phyloP scores from a whole-genome alignment of 257 asterid species.

The Petunia secreta region DNA sequence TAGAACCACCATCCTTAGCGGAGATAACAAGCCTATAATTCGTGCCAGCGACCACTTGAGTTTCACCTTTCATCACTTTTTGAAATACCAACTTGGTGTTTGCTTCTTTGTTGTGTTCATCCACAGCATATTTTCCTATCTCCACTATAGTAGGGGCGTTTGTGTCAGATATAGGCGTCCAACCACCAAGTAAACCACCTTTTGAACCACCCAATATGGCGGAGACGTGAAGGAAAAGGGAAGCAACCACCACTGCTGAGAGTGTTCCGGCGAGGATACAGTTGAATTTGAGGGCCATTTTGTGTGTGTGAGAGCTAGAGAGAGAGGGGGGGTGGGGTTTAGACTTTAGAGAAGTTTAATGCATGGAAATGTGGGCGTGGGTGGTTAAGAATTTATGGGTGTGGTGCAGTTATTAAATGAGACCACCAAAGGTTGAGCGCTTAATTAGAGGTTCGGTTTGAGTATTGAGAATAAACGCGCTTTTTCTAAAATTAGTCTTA shows the following conservation, averaged over 20 bases:
- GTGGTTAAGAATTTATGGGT: not conserved
- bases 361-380: not conserved
- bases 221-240: slow-evolving; percentile 17
- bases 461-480: too few relatives aligned
- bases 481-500: too few relatives aligned
- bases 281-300: slow-evolving; percentile 36
- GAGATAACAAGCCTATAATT: slow-evolving; percentile 42
- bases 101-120: slow-evolving; percentile 40
- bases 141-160: slow-evolving; percentile 34
- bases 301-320: not conserved
- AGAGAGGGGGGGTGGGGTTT: not conserved
- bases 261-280: not conserved
- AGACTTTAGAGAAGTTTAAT: not conserved
- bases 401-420: not conserved
- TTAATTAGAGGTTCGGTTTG: too few relatives aligned
- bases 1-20: slow-evolving; percentile 32
- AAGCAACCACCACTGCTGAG: not conserved
- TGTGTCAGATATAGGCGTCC: slow-evolving; percentile 36
- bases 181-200: slow-evolving; percentile 22
- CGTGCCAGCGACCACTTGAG: slow-evolving; percentile 46
- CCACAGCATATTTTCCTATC: slow-evolving; percentile 47
- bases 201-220: slow-evolving; percentile 1
- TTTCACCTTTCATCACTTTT: slow-evolving; percentile 39
- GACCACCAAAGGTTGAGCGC: not conserved
- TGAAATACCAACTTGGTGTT: slow-evolving; percentile 28